phyloP scores from a whole-genome alignment of 441 rosid genomes.

The Gossypium gossypioides region DNA sequence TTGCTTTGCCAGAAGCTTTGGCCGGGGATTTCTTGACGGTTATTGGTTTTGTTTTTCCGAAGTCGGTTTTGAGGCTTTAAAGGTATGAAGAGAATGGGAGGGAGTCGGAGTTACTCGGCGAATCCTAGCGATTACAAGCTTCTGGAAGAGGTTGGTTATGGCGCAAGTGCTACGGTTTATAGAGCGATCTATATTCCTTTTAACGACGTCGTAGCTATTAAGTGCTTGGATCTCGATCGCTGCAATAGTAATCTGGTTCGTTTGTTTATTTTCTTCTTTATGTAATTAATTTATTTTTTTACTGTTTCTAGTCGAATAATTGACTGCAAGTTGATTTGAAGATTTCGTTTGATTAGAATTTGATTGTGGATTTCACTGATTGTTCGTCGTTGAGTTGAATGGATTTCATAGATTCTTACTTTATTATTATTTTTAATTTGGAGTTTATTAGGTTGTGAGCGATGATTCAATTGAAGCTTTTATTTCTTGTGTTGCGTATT shows the following conservation, averaged over 20 bases:
- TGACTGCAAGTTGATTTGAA: slow-evolving; percentile 8
- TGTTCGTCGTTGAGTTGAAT: slow-evolving; percentile 6
- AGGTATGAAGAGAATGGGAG: slow-evolving; percentile 46
- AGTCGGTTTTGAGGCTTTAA: slow-evolving; percentile 21
- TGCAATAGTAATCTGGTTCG: slow-evolving; percentile 89
- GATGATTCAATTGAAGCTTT: background rate
- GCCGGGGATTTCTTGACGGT: background rate
- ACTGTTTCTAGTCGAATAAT: background rate
- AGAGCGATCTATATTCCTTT: slow-evolving; percentile 86
- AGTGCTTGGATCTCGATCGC: slow-evolving; percentile 99
- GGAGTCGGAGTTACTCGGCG: slow-evolving; percentile 43
- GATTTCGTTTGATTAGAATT: slow-evolving; percentile 17
- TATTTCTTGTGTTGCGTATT: background rate
- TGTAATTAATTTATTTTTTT: background rate
- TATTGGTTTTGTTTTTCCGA: slow-evolving; percentile 9
- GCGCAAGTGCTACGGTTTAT: slow-evolving; percentile 90
- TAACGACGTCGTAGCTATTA: slow-evolving; percentile 80
- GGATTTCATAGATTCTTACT: background rate
- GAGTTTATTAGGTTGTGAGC: background rate
- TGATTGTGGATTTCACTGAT: slow-evolving; percentile 7
- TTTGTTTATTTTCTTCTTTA: background rate
- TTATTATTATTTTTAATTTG: background rate
- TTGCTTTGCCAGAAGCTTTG: background rate
- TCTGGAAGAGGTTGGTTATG: slow-evolving; percentile 83
- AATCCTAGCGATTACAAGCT: slow-evolving; percentile 64